These are phyloP conservation scores for Phaeodactylum tricornutum DNA, from an alignment of 108 stramenopile species.

Conservation along the genomic window DNA sequence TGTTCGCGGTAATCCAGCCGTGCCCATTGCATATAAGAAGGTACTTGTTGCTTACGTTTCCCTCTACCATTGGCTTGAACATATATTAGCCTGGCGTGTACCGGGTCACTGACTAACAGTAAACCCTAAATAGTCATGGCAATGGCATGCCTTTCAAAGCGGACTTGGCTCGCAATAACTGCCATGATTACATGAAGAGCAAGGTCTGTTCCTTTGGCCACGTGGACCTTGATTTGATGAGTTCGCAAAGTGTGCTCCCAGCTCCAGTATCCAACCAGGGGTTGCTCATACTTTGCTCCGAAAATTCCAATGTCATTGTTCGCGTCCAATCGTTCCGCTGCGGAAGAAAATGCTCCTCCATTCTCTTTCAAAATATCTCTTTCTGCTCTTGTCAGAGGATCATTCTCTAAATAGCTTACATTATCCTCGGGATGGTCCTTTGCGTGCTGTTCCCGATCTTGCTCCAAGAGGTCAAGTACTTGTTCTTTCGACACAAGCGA, in stretches of 20 bases:
- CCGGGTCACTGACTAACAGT: too few relatives aligned
- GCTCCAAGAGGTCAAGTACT: conserved; percentile 1
- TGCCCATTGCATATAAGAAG: too few relatives aligned
- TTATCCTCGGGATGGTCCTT: conserved; percentile 3
- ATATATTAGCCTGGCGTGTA: too few relatives aligned
- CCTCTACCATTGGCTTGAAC: too few relatives aligned
- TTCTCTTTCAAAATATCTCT: neutral
- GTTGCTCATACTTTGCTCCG: too few relatives aligned
- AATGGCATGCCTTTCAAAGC: conserved; percentile 32
- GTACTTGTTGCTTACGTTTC: too few relatives aligned
- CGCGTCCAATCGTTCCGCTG: neutral
- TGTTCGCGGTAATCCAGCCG: too few relatives aligned
- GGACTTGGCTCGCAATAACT: conserved; percentile 33
- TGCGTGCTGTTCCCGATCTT: conserved; percentile 12
- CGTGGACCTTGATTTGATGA: conserved; percentile 37
- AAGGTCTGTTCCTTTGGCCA: conserved; percentile 35
- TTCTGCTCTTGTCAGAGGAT: neutral
- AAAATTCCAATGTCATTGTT: too few relatives aligned
- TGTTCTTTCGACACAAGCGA: conserved; percentile 16
- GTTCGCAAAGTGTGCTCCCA: conserved; percentile 30
- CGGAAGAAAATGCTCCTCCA: neutral
- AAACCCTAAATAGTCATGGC: conserved; percentile 21
- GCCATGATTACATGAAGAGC: conserved; percentile 37
- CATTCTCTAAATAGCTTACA: neutral
- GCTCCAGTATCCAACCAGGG: conserved; percentile 32